Evolutionary conservation across 164 flowering plant species (phyloP), one percentile per base, ranked within the genome.

Genomic region (Vitis riparia): DNA sequence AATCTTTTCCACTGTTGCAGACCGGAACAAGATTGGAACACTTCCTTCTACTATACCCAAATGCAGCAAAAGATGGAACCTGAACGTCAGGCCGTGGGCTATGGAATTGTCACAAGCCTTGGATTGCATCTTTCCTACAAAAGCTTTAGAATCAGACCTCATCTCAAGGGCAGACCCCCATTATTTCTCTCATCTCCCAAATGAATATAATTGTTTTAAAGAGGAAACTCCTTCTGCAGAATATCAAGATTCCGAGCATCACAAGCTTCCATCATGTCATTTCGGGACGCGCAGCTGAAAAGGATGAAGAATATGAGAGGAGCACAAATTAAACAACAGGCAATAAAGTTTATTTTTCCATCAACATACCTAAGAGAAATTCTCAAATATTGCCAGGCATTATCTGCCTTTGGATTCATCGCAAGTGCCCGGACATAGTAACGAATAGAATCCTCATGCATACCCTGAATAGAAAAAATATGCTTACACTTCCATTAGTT

Each of bases 391-490:
- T 92, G 95, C 98, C 98, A 95, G 5, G 97, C 98, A 83, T 90
- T 95, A 63, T 95, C 99, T 67, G 99, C 98, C 77, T 91, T 95
- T 3, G 98, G 99, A 81, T 95, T 95, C 99, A 93, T 95, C 4
- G 93, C 73, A 11, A 95, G 91, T 51, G 99, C 98, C 15, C 97
- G 85, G 15, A 95, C 99, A 75, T 91, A 93, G 77, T 91, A 95
- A 47, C 90, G 91, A 47, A 95, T 87, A 3, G 99, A 95, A 5
- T 95, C 98, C 82, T 88, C 93, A 62, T 92, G 89, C 86, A 87
- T 73, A 9, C 94, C 97, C 99, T 95, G 81, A 37, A 72, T 19
- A n/a, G 47, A 49, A 53, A 19, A 51, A 52, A 73, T 32, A 14
- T 55, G n/a, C 17, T 37, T 23, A 23, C 11, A 49, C 51, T 32